Percentiles rank a stretch among this genome's conserved stretches.
Evolutionary conservation across 2,329 filamentous ascomycete genomes (phyloP).

Genomic region (Fusarium tupiense): DNA sequence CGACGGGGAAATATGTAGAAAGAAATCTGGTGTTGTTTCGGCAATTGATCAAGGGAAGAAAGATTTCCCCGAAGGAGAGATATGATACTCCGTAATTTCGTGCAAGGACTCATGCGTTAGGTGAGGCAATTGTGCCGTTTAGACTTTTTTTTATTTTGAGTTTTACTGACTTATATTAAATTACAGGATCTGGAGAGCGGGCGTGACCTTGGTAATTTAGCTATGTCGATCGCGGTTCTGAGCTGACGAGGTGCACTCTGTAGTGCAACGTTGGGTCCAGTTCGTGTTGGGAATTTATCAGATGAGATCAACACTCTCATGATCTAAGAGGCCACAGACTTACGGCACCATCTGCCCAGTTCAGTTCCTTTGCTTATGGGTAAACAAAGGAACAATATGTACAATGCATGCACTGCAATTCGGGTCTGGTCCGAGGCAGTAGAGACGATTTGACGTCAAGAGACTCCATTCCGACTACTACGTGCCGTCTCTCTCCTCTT

Average conservation of each 20-base stretch:
- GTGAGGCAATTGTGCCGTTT: not conserved
- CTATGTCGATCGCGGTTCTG: conserved; percentile 27
- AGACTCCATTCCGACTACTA: not conserved
- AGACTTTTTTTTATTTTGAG: not conserved
- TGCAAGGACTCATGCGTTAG: not conserved
- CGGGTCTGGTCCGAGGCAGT: not conserved
- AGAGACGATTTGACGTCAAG: conserved; percentile 10
- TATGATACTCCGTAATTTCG: not conserved
- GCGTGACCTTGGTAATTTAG: conserved; percentile 8
- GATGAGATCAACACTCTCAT: not conserved
- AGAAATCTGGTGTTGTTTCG: conserved; percentile 9
- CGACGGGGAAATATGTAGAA: not conserved
- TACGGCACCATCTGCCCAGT: not conserved
- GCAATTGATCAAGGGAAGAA: not conserved
- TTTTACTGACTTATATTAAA: not conserved
- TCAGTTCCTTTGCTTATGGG: not conserved
- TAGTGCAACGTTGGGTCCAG: conserved; percentile 16
- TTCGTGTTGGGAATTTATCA: not conserved
- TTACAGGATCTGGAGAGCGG: not conserved
- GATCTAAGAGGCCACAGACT: not conserved
- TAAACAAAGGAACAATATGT: not conserved
- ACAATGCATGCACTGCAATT: not conserved
- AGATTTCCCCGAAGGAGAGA: not conserved
- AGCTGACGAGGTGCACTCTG: not conserved
- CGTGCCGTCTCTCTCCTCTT: not conserved